These are phyloP conservation scores for Rhododendron kiyosumense DNA, from an alignment of 148 eudicot genomes.

Conservation along the genomic window DNA sequence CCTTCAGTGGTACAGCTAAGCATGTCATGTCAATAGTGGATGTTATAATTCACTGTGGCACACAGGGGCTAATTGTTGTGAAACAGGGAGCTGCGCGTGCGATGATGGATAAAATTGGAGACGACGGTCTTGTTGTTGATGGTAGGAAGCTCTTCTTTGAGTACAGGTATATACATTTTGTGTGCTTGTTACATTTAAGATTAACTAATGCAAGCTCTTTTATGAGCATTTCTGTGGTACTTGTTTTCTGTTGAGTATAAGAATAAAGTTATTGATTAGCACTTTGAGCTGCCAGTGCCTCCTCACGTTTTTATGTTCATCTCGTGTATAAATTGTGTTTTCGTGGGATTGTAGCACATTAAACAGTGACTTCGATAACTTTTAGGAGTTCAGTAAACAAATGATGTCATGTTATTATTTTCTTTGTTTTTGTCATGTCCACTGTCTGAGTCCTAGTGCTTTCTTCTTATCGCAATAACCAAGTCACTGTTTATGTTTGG, in stretches of 20 bases:
- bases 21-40: not conserved
- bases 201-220: not conserved
- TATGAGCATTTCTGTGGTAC: not conserved
- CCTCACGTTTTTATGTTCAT: not conserved
- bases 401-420: not conserved
- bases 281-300: not conserved
- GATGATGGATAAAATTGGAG: constrained; percentile 89
- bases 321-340: not conserved
- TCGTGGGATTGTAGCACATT: not conserved
- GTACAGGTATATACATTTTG: constrained; percentile 54
- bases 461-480: not conserved
- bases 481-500: not conserved
- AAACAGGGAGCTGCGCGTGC: constrained; percentile 81
- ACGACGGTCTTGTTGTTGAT: constrained; percentile 85
- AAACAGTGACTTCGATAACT: not conserved
- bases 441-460: not conserved
- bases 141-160: constrained; percentile 84
- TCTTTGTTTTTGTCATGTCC: not conserved
- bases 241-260: not conserved
- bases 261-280: not conserved
- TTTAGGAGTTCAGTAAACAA: not conserved
- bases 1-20: constrained; percentile 65
- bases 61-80: constrained; percentile 16
- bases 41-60: not conserved
- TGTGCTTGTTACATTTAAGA: not conserved